Evolutionary conservation across 2,329 filamentous ascomycete genomes (phyloP).

Genomic region (Cyphellophora europaea): DNA sequence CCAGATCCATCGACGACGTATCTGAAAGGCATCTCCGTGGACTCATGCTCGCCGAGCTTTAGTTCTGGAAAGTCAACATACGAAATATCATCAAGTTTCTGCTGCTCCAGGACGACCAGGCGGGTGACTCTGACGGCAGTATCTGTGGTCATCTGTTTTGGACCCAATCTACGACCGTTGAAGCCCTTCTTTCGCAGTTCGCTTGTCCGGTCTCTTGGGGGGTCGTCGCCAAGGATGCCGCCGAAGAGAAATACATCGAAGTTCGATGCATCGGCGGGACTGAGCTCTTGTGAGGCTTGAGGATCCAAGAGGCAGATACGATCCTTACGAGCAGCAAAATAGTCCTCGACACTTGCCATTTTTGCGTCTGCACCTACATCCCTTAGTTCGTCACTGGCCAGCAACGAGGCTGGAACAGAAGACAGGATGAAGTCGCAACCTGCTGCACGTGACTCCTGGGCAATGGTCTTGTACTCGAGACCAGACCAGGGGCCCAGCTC

Average conservation of each 20-base stretch:
- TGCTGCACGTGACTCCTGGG: constrained; percentile 62
- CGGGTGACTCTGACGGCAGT: constrained; percentile 91
- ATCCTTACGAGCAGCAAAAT: constrained; percentile 63
- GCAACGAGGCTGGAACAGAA: constrained; percentile 61
- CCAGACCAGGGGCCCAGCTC: constrained; percentile 92
- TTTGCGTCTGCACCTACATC: constrained; percentile 60
- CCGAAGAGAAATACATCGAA: constrained; percentile 95
- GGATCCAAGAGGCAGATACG: constrained; percentile 87
- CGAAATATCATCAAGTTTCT: constrained; percentile 64
- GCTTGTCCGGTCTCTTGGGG: constrained; percentile 76
- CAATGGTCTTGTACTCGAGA: constrained; percentile 84
- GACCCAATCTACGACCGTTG: constrained; percentile 73
- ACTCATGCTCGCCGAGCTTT: constrained; percentile 82
- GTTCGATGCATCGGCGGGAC: constrained; percentile 66
- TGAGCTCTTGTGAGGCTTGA: constrained; percentile 68
- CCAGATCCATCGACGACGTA: constrained; percentile 72
- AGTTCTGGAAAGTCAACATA: constrained; percentile 87
- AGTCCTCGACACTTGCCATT: constrained; percentile 67
- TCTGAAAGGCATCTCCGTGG: constrained; percentile 94
- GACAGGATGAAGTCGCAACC: constrained; percentile 70
- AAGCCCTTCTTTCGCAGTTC: constrained; percentile 93
- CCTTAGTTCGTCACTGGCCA: constrained; percentile 50
- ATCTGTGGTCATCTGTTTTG: constrained; percentile 97
- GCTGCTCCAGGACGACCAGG: constrained; percentile 74
- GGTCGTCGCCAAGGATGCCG: constrained; percentile 94